A percentile compares a stretch with the other conserved stretches of the same genome.
phyloP scores from a whole-genome alignment of 2,329 filamentous ascomycete species.

The Claviceps spartinae region DNA sequence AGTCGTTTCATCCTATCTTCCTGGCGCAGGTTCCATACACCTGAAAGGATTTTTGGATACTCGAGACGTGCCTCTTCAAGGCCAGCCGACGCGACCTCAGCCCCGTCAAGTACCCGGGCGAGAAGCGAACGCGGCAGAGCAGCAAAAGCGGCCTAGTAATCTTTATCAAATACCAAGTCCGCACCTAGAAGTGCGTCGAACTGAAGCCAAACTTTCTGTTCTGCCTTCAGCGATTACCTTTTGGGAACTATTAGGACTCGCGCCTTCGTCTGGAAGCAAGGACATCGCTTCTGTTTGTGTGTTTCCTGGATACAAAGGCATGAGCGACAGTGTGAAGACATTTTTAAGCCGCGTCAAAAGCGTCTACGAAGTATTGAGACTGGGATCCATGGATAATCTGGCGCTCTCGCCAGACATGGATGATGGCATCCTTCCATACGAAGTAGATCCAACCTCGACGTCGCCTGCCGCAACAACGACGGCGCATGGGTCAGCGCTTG shows the following conservation, averaged over 20 bases:
- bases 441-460: slow-evolving; percentile 31
- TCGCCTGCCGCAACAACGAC: slow-evolving; percentile 28
- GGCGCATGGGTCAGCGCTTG: slow-evolving; percentile 30
- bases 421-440: slow-evolving; percentile 36
- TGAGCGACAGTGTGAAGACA: slow-evolving; percentile 43
- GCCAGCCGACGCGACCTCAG: slow-evolving; percentile 38
- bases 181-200: slow-evolving; percentile 57
- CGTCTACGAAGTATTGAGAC: slow-evolving; percentile 59
- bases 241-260: slow-evolving; percentile 69
- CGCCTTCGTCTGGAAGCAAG: slow-evolving; percentile 57
- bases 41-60: slow-evolving; percentile 40
- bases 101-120: slow-evolving; percentile 31
- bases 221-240: slow-evolving; percentile 63
- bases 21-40: slow-evolving; percentile 22
- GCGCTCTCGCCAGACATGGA: slow-evolving; percentile 23
- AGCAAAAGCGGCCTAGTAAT: slow-evolving; percentile 35
- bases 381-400: slow-evolving; percentile 50
- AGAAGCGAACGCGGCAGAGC: slow-evolving; percentile 28
- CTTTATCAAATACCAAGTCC: slow-evolving; percentile 53
- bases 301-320: slow-evolving; percentile 50
- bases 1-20: slow-evolving; percentile 31
- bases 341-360: slow-evolving; percentile 58
- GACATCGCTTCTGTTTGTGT: slow-evolving; percentile 58
- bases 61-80: slow-evolving; percentile 40
- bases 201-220: slow-evolving; percentile 56